Evolutionary conservation across 2,329 filamentous ascomycete species (phyloP).

Genomic region (Gaeumannomyces tritici): DNA sequence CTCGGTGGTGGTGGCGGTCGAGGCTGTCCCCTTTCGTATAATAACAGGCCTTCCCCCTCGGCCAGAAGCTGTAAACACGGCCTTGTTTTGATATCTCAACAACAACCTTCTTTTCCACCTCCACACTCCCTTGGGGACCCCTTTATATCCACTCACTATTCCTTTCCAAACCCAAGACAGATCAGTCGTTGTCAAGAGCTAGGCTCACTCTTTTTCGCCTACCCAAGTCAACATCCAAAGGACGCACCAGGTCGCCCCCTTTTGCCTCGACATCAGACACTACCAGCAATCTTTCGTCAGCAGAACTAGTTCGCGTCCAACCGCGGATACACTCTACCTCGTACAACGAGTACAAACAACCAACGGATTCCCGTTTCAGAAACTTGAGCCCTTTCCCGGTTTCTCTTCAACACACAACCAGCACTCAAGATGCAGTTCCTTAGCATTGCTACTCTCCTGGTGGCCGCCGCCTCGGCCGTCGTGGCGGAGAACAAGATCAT

Average conservation of each 20-base stretch:
- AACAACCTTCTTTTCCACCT: background rate
- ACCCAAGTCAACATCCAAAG: background rate
- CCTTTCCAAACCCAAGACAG: background rate
- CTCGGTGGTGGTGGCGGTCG: background rate
- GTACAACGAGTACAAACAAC: background rate
- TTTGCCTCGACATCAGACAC: background rate
- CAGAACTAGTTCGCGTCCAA: background rate
- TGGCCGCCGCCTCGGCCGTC: conserved; percentile 30
- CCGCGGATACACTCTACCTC: background rate
- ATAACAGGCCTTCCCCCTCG: background rate
- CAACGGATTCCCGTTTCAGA: background rate
- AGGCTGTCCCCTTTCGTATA: background rate
- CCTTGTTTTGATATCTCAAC: background rate
- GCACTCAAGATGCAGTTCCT: conserved; percentile 44
- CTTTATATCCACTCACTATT: background rate
- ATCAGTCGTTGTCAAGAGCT: background rate
- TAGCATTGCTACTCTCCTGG: conserved; percentile 29
- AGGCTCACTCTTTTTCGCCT: background rate
- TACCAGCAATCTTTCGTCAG: background rate
- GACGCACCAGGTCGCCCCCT: background rate
- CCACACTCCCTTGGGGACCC: background rate
- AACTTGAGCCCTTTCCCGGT: background rate
- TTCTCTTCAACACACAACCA: background rate
- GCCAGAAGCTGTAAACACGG: background rate
- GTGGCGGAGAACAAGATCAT: conserved; percentile 39